phyloP scores from a whole-genome alignment of 768 basidiomycete species.

The Kwoniella sp. region DNA sequence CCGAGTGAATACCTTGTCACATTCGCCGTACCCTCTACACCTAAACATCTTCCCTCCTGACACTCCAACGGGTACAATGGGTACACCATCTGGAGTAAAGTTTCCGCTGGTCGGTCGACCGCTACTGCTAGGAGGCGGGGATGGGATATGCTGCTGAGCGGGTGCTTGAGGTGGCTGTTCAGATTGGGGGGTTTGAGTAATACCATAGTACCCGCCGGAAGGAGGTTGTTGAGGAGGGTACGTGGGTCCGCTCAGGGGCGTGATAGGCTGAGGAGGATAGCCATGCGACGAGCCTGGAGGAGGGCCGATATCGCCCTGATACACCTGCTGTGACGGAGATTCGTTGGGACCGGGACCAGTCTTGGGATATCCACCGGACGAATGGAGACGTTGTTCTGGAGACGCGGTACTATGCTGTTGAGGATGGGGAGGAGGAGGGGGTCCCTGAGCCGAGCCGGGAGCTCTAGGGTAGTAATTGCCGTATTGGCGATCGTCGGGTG shows the following conservation, averaged over 20 bases:
- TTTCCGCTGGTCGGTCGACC: slow-evolving; percentile 32
- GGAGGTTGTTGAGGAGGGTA: slow-evolving; percentile 39
- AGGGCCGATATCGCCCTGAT: slow-evolving; percentile 25
- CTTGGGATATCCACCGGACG: slow-evolving; percentile 31
- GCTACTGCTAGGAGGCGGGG: slow-evolving; percentile 42
- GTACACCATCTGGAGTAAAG: slow-evolving; percentile 48
- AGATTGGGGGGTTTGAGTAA: slow-evolving; percentile 29
- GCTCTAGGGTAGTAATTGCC: slow-evolving; percentile 27
- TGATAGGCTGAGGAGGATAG: slow-evolving; percentile 38
- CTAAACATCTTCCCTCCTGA: slow-evolving; percentile 76
- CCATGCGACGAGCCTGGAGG: slow-evolving; percentile 37
- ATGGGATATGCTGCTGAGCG: slow-evolving; percentile 34
- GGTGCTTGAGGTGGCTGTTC: slow-evolving; percentile 9
- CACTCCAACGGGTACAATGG: slow-evolving; percentile 47
- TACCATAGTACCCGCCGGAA: slow-evolving; percentile 40
- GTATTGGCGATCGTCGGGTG: slow-evolving; percentile 24
- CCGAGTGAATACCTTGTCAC: slow-evolving; percentile 93
- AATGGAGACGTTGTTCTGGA: slow-evolving; percentile 32
- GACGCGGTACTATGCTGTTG: slow-evolving; percentile 19
- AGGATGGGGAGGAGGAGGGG: slow-evolving; percentile 21
- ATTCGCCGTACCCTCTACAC: slow-evolving; percentile 91
- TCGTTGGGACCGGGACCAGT: slow-evolving; percentile 27
- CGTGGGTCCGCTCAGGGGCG: slow-evolving; percentile 31
- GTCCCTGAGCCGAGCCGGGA: slow-evolving; percentile 31
- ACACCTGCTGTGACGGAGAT: slow-evolving; percentile 28